A percentile compares a stretch with the other conserved stretches of the same genome.
These are phyloP conservation scores for Cordyceps pruinosa DNA, from an alignment of 2,329 filamentous ascomycete genomes.

Conservation along the genomic window DNA sequence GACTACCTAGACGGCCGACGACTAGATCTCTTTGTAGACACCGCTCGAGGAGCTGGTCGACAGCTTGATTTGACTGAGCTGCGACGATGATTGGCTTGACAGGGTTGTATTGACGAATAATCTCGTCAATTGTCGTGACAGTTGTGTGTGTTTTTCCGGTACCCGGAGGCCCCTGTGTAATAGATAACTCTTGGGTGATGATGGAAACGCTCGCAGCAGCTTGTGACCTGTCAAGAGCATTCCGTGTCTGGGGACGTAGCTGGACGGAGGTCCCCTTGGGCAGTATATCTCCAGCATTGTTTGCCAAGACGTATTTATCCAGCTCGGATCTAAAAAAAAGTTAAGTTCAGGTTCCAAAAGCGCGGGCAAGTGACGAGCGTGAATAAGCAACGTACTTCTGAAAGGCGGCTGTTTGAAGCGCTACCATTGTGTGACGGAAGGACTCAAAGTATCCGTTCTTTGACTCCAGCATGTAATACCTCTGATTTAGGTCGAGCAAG, in stretches of 20 bases:
- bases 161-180: slow-evolving; percentile 76
- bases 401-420: slow-evolving; percentile 53
- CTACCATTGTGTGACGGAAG: slow-evolving; percentile 62
- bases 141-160: slow-evolving; percentile 77
- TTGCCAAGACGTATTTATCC: neutral
- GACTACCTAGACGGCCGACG: slow-evolving; percentile 54
- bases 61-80: slow-evolving; percentile 84
- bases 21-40: slow-evolving; percentile 36
- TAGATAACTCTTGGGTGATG: slow-evolving; percentile 62
- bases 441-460: slow-evolving; percentile 71
- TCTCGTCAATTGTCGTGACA: slow-evolving; percentile 52
- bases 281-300: neutral
- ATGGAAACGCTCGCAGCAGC: slow-evolving; percentile 61
- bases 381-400: slow-evolving; percentile 34
- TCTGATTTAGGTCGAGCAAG: slow-evolving; percentile 58
- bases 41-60: slow-evolving; percentile 71
- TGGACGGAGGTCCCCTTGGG: slow-evolving; percentile 19
- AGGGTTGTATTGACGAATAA: slow-evolving; percentile 33
- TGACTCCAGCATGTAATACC: slow-evolving; percentile 75
- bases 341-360: too few species aligned
- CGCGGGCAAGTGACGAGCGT: neutral
- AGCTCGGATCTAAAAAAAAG: neutral
- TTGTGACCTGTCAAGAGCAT: slow-evolving; percentile 62
- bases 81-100: slow-evolving; percentile 69
- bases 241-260: slow-evolving; percentile 16